phyloP scores from a whole-genome alignment of 2,329 filamentous ascomycete genomes.

The Pseudomassariella vexata region DNA sequence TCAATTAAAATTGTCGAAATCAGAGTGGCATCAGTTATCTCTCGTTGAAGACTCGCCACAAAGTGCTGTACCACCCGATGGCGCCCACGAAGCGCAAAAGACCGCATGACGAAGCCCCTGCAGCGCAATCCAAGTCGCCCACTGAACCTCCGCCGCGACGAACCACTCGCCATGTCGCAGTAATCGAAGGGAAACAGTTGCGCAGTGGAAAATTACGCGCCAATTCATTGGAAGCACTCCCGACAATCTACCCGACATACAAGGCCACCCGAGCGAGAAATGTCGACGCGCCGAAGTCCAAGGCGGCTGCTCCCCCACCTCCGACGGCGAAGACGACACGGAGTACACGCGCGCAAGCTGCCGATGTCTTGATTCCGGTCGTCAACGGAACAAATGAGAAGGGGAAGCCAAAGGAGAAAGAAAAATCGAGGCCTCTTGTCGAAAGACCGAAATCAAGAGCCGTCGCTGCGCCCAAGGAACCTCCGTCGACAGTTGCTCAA shows the following conservation, averaged over 20 bases:
- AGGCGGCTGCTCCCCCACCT: constrained; percentile 1
- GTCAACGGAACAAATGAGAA: too few species aligned
- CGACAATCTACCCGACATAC: constrained; percentile 2
- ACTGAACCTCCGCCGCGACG: constrained; percentile 15
- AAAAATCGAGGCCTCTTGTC: constrained; percentile 1
- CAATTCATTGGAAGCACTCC: constrained; percentile 7
- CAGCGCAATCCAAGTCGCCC: constrained; percentile 5
- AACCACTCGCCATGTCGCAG: constrained; percentile 17
- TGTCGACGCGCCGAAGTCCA: constrained; percentile 13
- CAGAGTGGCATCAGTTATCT: too few species aligned
- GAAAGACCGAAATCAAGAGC: constrained; percentile 1
- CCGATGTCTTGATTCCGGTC: background rate
- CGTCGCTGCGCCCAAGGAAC: constrained; percentile 1
- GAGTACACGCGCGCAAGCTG: constrained; percentile 8
- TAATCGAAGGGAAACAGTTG: constrained; percentile 12
- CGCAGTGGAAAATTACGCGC: constrained; percentile 21
- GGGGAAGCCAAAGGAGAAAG: background rate
- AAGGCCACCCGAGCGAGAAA: constrained; percentile 4
- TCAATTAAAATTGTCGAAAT: too few species aligned
- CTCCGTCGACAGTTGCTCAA: constrained; percentile 1
- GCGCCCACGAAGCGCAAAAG: constrained; percentile 24
- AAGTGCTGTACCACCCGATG: too few species aligned
- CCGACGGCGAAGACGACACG: constrained; percentile 10
- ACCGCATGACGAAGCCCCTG: constrained; percentile 14
- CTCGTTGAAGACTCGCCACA: too few species aligned